These are phyloP conservation scores for Murraya paniculata DNA, from an alignment of 345 rosid species.

Conservation along the genomic window DNA sequence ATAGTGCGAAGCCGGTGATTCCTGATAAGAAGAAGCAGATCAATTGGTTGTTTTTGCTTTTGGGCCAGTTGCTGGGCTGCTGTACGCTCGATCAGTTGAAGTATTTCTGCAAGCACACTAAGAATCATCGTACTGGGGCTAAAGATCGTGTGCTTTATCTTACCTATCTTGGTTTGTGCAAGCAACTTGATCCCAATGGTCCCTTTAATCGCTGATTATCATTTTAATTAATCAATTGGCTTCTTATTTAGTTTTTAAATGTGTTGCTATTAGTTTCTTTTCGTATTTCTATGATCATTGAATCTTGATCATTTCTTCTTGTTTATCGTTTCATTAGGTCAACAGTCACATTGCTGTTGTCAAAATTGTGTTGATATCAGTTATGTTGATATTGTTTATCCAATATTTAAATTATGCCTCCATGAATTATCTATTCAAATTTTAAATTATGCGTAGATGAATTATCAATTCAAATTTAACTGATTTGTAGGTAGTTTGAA, in stretches of 20 bases:
- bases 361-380: background rate
- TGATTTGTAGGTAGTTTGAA: background rate
- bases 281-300: no score
- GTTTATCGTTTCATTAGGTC: background rate
- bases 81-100: conserved; percentile 74
- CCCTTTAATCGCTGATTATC: conserved; percentile 34
- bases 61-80: conserved; percentile 66
- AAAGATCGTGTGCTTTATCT: conserved; percentile 75
- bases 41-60: conserved; percentile 84
- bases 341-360: no score
- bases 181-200: conserved; percentile 57
- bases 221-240: background rate
- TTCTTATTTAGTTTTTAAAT: no score
- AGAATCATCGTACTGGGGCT: conserved; percentile 76
- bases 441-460: background rate
- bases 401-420: background rate
- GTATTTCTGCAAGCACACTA: conserved; percentile 82
- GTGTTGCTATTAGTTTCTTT: background rate
- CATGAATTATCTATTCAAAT: background rate
- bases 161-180: conserved; percentile 61
- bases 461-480: background rate
- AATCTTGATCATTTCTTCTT: background rate
- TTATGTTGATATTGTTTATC: background rate
- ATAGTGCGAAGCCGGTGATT: conserved; percentile 56
- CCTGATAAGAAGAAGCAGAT: conserved; percentile 45